phyloP scores from a whole-genome alignment of 768 basidiomycete genomes.

The Pleurotus salmoneostramineus region DNA sequence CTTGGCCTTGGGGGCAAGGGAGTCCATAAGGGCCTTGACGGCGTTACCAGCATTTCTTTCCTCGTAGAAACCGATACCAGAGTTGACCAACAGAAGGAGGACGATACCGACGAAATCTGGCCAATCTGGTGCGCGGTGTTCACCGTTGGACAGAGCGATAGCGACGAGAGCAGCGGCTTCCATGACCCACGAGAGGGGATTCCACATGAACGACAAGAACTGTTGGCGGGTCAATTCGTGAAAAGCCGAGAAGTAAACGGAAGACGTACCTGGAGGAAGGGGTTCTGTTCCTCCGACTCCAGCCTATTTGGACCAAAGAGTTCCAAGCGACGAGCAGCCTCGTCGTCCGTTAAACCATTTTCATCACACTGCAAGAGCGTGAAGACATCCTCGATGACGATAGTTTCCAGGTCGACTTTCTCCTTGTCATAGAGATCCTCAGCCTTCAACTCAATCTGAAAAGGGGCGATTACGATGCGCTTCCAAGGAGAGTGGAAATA shows the following conservation, averaged over 20 bases:
- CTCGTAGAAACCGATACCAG: constrained; percentile 96
- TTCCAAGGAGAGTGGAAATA: constrained; percentile 4
- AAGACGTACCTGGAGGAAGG: constrained; percentile 73
- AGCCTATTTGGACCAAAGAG: constrained; percentile 97
- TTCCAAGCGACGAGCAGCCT: constrained; percentile 80
- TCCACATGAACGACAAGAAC: constrained; percentile 99
- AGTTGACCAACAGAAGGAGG: constrained; percentile 89
- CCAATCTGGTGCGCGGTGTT: constrained; percentile 87
- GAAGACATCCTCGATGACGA: constrained; percentile 96
- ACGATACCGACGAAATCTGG: constrained; percentile 97
- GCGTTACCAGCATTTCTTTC: constrained; percentile 97
- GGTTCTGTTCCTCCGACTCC: constrained; percentile 85
- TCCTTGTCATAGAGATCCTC: constrained; percentile 98
- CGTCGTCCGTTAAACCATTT: constrained; percentile 68
- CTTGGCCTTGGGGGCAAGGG: constrained; percentile 95
- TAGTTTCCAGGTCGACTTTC: constrained; percentile 97
- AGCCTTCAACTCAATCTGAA: constrained; percentile 83
- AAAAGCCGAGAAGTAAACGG: constrained; percentile 2
- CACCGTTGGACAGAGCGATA: constrained; percentile 94
- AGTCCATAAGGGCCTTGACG: constrained; percentile 99
- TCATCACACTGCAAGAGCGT: constrained; percentile 90
- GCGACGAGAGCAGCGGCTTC: constrained; percentile 93
- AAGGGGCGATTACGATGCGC: neutral
- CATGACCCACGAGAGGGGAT: constrained; percentile 99
- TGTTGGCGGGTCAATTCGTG: constrained; percentile 18